Evolutionary conservation across 1,284 basidiomycete species (phyloP), one percentile per base, ranked within the genome.

Genomic region (Trametes hirsuta): DNA sequence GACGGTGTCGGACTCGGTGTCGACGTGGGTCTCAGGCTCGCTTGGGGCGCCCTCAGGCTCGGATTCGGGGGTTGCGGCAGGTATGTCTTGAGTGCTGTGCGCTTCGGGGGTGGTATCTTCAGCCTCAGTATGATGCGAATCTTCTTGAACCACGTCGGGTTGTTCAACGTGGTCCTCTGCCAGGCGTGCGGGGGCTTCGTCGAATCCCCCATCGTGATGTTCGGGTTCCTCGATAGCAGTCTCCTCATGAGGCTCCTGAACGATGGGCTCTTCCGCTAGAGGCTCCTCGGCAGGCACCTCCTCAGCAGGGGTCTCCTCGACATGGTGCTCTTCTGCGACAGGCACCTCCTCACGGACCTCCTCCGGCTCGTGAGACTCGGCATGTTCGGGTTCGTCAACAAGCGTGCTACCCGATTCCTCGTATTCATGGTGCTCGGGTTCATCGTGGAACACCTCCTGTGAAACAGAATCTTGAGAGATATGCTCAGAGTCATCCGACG

Each of bases 1-100:
- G 37, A 47, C 61, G 18, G 59, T 61, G 48, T 68, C 62, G 40
- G 66, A 61, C 55, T 71, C 66, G 35, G 61, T 63, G 44, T 65
- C 64, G 53, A 55, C 64, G 40, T 65, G 64, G 5, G 58, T 65
- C 56, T 63, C 61, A 30, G 55, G 41, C 51, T 65, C 58, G 50
- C 69, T 69, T 50, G 65, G 52, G 30, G 61, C 42, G 14, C 54
- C 62, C 24, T 72, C 69, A 21, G 64, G 66, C 39, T 65, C 66
- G 39, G 68, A 56, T 44, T 71, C 69, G 18, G 59, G 48, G 25
- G 54, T 30, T 3, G 47, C 34, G 50, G 61, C 5, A 4, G 30
- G 61, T 48, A 49, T 55, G 46, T 55, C 53, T n/a, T 55, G 44
- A 9, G 41, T 40, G 40, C 24, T 22, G 24, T 49, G 53, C 6